These are phyloP conservation scores for Candida bentonensis DNA, from an alignment of 805 yeast genomes.

Conservation along the genomic window DNA sequence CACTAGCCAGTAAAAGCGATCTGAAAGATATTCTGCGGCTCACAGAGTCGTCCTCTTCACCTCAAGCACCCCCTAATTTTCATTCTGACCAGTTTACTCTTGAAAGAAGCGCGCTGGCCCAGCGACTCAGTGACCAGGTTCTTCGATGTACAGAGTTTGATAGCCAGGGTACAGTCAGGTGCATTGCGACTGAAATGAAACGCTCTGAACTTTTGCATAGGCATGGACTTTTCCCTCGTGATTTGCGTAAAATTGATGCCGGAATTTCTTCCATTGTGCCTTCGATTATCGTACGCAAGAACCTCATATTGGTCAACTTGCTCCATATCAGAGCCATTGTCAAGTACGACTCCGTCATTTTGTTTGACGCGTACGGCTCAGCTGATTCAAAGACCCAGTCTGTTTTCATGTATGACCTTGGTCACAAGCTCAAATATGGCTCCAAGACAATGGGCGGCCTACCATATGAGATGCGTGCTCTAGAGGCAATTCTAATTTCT, in stretches of 20 bases:
- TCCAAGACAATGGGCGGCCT: slow-evolving; percentile 28
- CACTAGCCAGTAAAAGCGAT: slow-evolving; percentile 1
- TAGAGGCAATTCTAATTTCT: slow-evolving; percentile 74
- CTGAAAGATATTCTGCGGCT: background rate
- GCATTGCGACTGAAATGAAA: slow-evolving; percentile 60
- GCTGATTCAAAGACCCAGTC: slow-evolving; percentile 54
- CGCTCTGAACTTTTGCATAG: slow-evolving; percentile 56
- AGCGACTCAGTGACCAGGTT: slow-evolving; percentile 12
- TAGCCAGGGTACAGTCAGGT: slow-evolving; percentile 47
- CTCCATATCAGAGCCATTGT: slow-evolving; percentile 82
- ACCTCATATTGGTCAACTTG: slow-evolving; percentile 67
- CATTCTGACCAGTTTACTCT: background rate
- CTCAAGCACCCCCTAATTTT: background rate
- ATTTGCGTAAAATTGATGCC: slow-evolving; percentile 75
- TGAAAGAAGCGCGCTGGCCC: background rate
- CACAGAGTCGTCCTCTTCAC: background rate
- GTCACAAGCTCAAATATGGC: slow-evolving; percentile 41
- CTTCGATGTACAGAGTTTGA: slow-evolving; percentile 79
- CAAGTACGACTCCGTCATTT: slow-evolving; percentile 62
- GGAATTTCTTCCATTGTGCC: slow-evolving; percentile 79
- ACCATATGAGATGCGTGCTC: slow-evolving; percentile 82
- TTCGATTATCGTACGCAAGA: slow-evolving; percentile 63
- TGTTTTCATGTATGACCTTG: slow-evolving; percentile 70
- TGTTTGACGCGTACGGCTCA: slow-evolving; percentile 62
- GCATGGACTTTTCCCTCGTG: slow-evolving; percentile 78